Evolutionary conservation across 345 rosid genomes (phyloP), one percentile per base, ranked within the genome.

Genomic region (Limnanthes douglasii): DNA sequence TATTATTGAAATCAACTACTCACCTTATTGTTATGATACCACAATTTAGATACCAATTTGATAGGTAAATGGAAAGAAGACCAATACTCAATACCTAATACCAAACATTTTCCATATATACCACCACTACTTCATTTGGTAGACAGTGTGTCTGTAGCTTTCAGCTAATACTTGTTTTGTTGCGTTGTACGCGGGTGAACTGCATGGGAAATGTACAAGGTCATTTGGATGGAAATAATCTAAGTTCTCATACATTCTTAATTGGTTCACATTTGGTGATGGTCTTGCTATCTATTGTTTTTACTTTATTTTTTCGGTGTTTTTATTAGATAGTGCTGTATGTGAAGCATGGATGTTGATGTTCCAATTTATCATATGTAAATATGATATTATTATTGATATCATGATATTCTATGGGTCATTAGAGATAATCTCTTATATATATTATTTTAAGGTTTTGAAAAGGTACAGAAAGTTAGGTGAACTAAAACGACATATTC

Each of bases 321-420:
- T 17, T 22, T 28, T 16, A 50, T 37, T 30, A 7, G 31, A 18
- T 24, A 38, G 37, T 40, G 33, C 50, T 39, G 35, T 26, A n/a
- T 44, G 19, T 47, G 39, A 25, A 36, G 21, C 34, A n/a, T 31
- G 5, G 33, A 9, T 51, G 28, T 60, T 45, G 45, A 69, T 62
- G 42, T 24, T 50, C 37, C 31, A 18, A 38, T 50, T n/a, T n/a
- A n/a, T n/a, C n/a, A n/a, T 66, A 43, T 64, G 8, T 57, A 26
- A 56, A 64, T 64, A 90, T 94, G 98, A 90, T 52, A 90, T 93
- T 54, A 96, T 84, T 52, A 76, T 90, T 61, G 96, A 80, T 60
- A 96, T 93, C 69, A 96, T 94, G 68, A 80, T 68, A 33, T 90
- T 62, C 46, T 94, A 90, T 69, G 98, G 93, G 45, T 65, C 96